Conservation (phyloP, 2,329 filamentous ascomycete genomes). For the Magnaporthiopsis incrustans region DNA sequence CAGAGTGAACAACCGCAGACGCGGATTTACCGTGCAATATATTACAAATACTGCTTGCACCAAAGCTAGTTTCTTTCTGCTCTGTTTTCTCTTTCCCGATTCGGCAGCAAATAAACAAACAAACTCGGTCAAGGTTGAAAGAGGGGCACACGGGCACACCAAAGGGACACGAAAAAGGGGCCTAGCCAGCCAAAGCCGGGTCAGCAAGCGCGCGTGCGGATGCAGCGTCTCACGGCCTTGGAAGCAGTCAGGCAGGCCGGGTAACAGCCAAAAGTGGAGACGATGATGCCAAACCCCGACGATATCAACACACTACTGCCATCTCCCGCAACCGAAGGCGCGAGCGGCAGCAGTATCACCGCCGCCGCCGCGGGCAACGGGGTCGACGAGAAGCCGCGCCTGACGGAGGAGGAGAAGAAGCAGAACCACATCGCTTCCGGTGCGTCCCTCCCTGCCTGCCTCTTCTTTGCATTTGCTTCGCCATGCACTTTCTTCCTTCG, state of each 20-base stretch:
- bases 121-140: not conserved
- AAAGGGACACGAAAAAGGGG: too few relatives aligned
- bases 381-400: slow-evolving; percentile 21
- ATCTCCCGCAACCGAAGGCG: not conserved
- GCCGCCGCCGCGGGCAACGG: slow-evolving; percentile 5
- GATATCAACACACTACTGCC: too few relatives aligned
- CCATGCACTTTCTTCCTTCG: not conserved
- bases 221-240: not conserved
- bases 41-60: not conserved
- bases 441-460: slow-evolving; percentile 10
- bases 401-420: slow-evolving; percentile 32
- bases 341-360: not conserved
- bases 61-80: not conserved
- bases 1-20: not conserved
- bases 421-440: slow-evolving; percentile 28
- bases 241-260: not conserved
- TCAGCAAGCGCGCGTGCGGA: not conserved
- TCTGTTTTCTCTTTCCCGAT: not conserved
- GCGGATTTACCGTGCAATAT: not conserved
- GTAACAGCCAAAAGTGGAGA: not conserved
- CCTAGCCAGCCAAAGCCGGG: too few relatives aligned
- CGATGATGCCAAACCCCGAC: not conserved
- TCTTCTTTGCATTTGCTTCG: not conserved
- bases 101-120: not conserved
- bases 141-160: not conserved